These are phyloP conservation scores for Cronartium ribicola DNA, from an alignment of 1,284 basidiomycete species.

Conservation along the genomic window DNA sequence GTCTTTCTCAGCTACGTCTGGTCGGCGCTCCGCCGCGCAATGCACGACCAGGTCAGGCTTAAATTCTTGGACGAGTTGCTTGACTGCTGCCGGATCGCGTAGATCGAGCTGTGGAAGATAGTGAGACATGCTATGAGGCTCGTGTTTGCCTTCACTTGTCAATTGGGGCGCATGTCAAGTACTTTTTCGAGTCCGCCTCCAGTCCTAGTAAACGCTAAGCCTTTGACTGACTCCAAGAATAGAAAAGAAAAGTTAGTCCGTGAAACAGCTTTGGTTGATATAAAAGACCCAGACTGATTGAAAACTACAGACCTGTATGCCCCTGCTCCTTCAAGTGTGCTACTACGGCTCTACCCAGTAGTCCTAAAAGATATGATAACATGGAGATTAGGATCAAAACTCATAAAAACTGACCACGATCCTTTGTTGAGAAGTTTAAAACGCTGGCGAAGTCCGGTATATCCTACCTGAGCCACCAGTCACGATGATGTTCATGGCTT, in stretches of 20 bases:
- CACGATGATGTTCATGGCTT: constrained; percentile 3
- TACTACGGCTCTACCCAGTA: constrained; percentile 6
- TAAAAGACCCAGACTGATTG: neutral
- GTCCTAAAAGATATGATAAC: neutral
- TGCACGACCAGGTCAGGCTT: constrained; percentile 66
- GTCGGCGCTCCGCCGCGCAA: constrained; percentile 75
- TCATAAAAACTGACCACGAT: neutral
- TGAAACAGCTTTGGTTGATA: too few species aligned
- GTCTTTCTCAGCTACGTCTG: constrained; percentile 75
- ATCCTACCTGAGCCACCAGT: constrained; percentile 23
- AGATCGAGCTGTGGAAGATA: neutral
- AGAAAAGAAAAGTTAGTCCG: too few species aligned
- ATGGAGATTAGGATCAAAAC: neutral
- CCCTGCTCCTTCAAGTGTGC: constrained; percentile 4
- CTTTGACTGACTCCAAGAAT: constrained; percentile 57
- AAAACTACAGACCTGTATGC: neutral
- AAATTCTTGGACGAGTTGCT: constrained; percentile 17
- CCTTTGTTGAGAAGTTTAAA: neutral
- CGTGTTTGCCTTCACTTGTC: neutral
- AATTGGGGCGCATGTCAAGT: neutral
- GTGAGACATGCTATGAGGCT: neutral
- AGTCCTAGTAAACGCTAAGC: constrained; percentile 63
- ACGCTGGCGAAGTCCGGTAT: too few species aligned
- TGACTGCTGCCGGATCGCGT: constrained; percentile 6
- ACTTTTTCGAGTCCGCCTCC: constrained; percentile 56